Evolutionary conservation across 306 rosid genomes (phyloP).

Genomic region (Vicia villosa): DNA sequence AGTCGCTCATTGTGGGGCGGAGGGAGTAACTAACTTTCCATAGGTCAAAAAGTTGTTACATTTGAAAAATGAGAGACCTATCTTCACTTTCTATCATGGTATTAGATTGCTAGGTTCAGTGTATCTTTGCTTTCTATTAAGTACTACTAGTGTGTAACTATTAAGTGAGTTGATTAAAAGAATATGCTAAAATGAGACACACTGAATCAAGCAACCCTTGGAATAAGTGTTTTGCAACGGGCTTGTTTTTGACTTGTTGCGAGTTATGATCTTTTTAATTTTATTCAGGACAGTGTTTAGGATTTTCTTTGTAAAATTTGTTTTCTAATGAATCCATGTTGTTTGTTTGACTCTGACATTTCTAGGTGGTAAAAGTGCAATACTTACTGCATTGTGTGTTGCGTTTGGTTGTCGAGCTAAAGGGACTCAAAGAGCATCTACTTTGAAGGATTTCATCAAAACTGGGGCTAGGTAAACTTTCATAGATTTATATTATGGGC

Average conservation of each 20-base stretch:
- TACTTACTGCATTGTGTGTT: slow-evolving; percentile 79
- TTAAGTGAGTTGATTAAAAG: not conserved
- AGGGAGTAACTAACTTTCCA: too few species aligned
- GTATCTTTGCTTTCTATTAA: too few species aligned
- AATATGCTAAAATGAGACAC: not conserved
- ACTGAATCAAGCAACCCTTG: not conserved
- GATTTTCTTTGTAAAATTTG: not conserved
- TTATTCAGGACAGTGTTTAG: slow-evolving; percentile 5
- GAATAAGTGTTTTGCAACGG: not conserved
- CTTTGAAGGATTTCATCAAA: slow-evolving; percentile 83
- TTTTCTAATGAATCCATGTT: slow-evolving; percentile 12
- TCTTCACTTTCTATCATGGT: too few species aligned
- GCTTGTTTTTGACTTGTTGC: slow-evolving; percentile 7
- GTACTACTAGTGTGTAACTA: not conserved
- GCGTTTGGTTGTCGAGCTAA: slow-evolving; percentile 95
- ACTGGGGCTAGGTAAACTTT: slow-evolving; percentile 68
- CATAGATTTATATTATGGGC: slow-evolving; percentile 14
- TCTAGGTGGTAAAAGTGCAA: slow-evolving; percentile 95
- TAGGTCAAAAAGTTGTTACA: too few species aligned
- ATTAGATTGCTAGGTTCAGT: too few species aligned
- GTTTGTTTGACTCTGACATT: slow-evolving; percentile 31
- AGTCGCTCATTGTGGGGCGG: too few species aligned
- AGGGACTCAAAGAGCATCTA: slow-evolving; percentile 82
- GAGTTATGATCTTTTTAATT: not conserved
- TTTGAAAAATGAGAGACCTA: too few species aligned